Evolutionary conservation across 495 filamentous ascomycete species (phyloP).

Genomic region (Polyplosphaeria fusca): DNA sequence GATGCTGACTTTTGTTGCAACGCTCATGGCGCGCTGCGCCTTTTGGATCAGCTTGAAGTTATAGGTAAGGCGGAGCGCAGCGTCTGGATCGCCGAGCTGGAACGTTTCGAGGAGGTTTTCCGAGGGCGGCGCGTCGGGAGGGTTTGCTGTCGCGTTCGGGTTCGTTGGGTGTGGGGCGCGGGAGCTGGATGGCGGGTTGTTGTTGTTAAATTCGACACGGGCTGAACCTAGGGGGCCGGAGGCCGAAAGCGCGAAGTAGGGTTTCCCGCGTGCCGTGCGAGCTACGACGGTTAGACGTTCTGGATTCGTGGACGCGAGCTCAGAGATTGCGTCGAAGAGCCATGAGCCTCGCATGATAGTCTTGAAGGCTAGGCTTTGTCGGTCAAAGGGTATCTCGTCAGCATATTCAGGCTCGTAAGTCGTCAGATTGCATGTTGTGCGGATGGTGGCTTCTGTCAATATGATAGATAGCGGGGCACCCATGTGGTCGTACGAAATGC

Average conservation of each 20-base stretch:
- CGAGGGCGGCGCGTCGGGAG: conserved; percentile 45
- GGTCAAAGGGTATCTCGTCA: conserved; percentile 78
- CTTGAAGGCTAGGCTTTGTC: conserved; percentile 77
- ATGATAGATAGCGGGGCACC: conserved; percentile 77
- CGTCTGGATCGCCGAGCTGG: conserved; percentile 47
- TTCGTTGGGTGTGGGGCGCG: background rate
- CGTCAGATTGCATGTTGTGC: conserved; percentile 86
- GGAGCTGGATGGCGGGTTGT: background rate
- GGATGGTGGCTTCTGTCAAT: conserved; percentile 78
- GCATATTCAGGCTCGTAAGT: conserved; percentile 73
- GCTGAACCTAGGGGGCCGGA: conserved; percentile 75
- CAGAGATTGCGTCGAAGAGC: conserved; percentile 78
- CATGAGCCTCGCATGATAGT: conserved; percentile 87
- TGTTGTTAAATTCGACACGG: conserved; percentile 74
- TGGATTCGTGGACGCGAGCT: conserved; percentile 72
- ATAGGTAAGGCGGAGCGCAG: conserved; percentile 60
- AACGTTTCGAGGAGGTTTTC: conserved; percentile 81
- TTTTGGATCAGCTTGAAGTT: conserved; percentile 81
- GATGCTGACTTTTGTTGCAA: conserved; percentile 88
- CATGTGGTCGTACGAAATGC: conserved; percentile 65
- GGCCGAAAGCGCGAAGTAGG: conserved; percentile 72
- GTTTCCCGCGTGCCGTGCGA: conserved; percentile 51
- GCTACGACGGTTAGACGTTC: conserved; percentile 61
- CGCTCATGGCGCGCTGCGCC: conserved; percentile 80
- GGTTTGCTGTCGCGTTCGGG: background rate